These are phyloP conservation scores for Mortierella antarctica DNA, from an alignment of 192 early-diverging fungal genomes.

Conservation along the genomic window DNA sequence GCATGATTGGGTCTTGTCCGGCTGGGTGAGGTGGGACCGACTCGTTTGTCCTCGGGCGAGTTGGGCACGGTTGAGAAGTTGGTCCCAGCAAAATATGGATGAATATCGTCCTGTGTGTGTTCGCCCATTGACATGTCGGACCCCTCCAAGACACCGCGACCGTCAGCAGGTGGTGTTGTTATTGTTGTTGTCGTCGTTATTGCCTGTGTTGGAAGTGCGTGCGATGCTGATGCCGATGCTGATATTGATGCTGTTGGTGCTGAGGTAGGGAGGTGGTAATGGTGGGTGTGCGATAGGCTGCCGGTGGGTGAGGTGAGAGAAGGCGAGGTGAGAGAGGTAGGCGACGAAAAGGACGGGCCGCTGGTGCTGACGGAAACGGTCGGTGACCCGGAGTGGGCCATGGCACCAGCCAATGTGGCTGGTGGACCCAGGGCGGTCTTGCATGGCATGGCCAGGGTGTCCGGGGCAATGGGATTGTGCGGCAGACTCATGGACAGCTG, in stretches of 20 bases:
- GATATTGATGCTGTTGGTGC: too few relatives aligned
- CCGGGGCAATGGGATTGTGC: background rate
- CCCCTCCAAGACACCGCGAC: too few relatives aligned
- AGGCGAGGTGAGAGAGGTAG: background rate
- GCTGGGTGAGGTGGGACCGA: conserved; percentile 1
- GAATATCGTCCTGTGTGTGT: background rate
- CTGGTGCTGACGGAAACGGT: background rate
- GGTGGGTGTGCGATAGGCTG: background rate
- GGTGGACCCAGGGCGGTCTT: conserved; percentile 18
- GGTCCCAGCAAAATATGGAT: conserved; percentile 17
- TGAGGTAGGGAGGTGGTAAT: background rate
- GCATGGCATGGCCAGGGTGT: conserved; percentile 25
- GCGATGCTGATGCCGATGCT: too few relatives aligned
- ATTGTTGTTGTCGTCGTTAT: too few relatives aligned
- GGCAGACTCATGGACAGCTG: conserved; percentile 17
- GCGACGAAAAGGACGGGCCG: background rate
- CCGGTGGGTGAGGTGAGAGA: background rate
- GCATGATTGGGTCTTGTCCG: background rate
- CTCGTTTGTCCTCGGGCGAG: background rate
- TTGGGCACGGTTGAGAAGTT: background rate
- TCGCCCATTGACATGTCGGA: background rate
- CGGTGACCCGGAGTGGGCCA: background rate
- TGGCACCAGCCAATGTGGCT: background rate
- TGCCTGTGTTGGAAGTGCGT: too few relatives aligned
- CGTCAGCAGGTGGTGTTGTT: too few relatives aligned